Conservation (phyloP, 2,329 filamentous ascomycete species). For the Ceratocystis cubensis region DNA sequence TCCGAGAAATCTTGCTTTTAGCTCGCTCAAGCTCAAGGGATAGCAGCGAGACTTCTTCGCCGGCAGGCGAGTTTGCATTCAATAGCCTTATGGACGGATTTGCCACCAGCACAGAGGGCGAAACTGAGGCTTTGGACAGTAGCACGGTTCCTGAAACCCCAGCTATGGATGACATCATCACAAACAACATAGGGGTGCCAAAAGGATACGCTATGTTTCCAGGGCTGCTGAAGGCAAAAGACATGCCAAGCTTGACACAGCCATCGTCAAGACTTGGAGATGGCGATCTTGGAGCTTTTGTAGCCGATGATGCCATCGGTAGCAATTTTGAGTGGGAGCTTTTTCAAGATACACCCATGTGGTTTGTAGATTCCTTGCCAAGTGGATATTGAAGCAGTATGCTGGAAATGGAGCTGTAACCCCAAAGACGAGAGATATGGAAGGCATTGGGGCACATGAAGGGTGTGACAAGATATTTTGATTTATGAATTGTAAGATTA, state of each 20-base stretch:
- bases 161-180: not conserved
- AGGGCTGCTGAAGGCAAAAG: not conserved
- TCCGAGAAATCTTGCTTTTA: slow-evolving; percentile 28
- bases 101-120: not conserved
- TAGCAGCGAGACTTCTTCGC: not conserved
- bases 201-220: not conserved
- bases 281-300: slow-evolving; percentile 11
- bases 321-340: slow-evolving; percentile 9
- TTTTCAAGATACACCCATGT: not conserved
- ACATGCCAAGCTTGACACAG: not conserved
- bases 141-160: not conserved
- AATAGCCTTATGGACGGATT: slow-evolving; percentile 12
- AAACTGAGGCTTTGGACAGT: not conserved
- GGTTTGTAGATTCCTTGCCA: slow-evolving; percentile 1
- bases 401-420: not conserved
- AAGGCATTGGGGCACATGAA: not conserved
- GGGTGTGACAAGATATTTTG: not conserved
- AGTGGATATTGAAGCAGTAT: not conserved
- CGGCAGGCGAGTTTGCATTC: slow-evolving; percentile 3
- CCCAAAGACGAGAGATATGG: not conserved
- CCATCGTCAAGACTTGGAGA: not conserved
- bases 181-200: not conserved
- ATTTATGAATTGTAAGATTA: not conserved
- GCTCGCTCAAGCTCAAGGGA: slow-evolving; percentile 15
- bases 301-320: slow-evolving; percentile 17